Base-by-base conservation (phyloP, 1,284 basidiomycete genomes). In the Exsudoporus floridanus region DNA sequence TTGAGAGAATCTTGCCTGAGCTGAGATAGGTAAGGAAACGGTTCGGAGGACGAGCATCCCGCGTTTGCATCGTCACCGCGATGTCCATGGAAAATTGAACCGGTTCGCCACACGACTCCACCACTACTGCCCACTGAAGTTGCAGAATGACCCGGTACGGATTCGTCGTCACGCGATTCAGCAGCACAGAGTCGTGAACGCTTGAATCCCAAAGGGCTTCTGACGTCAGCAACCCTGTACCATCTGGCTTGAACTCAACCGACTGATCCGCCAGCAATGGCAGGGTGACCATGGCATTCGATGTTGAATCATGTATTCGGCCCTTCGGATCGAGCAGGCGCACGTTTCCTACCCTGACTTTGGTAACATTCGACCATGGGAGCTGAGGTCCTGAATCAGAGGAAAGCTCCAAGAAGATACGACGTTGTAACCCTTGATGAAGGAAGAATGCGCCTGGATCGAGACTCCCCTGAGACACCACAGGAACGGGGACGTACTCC, bases 151-250 rank as follows among this genome's bases (percentile, higher is more conserved):
- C 79, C 21, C 91, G 84, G 58, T 95, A 91, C 40, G 86, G 86
- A 5, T 81, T 67, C 1, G 82, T 77, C 1, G 96, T 98, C 21
- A 92, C 84, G 16, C 88, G 82, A 70, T 98, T 96, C 54, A 99
- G 79, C 49, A 95, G 77, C 16, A 84, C 71, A 5, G 92, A 94
- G 62, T 94, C 87, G 71, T 98, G 96, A 7, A 93, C 77, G 54
- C 93, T 92, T 3, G 92, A 92, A 73, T 99, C 97, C 96, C 96
- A 99, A 5, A 91, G 77, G 0, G 88, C 88, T 47, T 84, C 80
- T 6, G 85, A 87, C 28, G 76, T 73, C 40, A 96, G 72, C 7
- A 70, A 70, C 5, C 90, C 86, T 3, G 90, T 91, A 1, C 94
- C 94, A 71, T 97, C 92, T 1, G 88, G 77, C 60, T 77, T 86